Conservation (phyloP, 805 yeast species). For the Isabelozyma pseudorhagii region DNA sequence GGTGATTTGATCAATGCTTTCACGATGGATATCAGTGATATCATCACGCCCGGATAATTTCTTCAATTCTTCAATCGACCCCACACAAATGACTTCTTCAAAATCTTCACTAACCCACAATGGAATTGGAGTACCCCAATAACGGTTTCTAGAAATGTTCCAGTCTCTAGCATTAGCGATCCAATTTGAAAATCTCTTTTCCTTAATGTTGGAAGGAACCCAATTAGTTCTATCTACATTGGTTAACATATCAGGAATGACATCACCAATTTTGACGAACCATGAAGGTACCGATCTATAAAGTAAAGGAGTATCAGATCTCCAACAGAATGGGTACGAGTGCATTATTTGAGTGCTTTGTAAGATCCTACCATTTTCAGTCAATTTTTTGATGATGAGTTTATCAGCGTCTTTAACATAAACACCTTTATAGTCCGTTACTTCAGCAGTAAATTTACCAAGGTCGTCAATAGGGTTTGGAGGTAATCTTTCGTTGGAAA, state of each 20-base stretch:
- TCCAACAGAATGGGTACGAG: slow-evolving; percentile 99
- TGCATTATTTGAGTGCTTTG: slow-evolving; percentile 83
- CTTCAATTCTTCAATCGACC: slow-evolving; percentile 84
- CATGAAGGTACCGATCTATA: slow-evolving; percentile 98
- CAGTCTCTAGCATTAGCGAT: slow-evolving; percentile 98
- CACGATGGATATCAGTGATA: slow-evolving; percentile 93
- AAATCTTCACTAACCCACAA: slow-evolving; percentile 94
- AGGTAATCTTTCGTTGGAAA: slow-evolving; percentile 62
- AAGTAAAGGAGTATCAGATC: slow-evolving; percentile 96
- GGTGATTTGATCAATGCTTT: slow-evolving; percentile 83
- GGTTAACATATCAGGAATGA: slow-evolving; percentile 84
- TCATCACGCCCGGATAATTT: slow-evolving; percentile 76
- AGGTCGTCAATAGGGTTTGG: slow-evolving; percentile 95
- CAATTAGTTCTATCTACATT: slow-evolving; percentile 86
- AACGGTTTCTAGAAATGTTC: slow-evolving; percentile 97
- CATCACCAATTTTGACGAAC: slow-evolving; percentile 88
- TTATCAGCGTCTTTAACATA: slow-evolving; percentile 97
- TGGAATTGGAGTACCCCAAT: slow-evolving; percentile 99
- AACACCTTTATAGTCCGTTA: slow-evolving; percentile 70
- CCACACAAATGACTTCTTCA: slow-evolving; percentile 89
- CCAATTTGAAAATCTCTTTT: slow-evolving; percentile 97
- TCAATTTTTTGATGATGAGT: slow-evolving; percentile 78
- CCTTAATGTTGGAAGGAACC: slow-evolving; percentile 91
- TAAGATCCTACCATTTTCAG: slow-evolving; percentile 72
- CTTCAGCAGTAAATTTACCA: slow-evolving; percentile 79